Evolutionary conservation across 257 asterid genomes (phyloP).

Genomic region (Thymus mandschuricus): DNA sequence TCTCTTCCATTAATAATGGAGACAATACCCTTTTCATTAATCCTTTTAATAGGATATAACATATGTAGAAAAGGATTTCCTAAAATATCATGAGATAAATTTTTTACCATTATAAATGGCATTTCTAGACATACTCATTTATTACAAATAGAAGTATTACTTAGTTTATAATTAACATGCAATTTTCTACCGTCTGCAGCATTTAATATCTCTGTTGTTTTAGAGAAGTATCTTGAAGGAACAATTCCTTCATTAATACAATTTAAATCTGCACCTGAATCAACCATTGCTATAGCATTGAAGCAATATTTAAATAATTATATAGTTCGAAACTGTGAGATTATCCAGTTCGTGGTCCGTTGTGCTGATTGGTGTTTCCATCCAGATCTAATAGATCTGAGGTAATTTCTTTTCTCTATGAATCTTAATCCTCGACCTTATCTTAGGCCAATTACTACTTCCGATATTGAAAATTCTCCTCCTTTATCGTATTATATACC

Average conservation of each 20-base stretch:
- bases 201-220: neutral
- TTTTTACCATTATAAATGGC: constrained; percentile 1
- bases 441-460: no score
- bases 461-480: no score
- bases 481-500: no score
- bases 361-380: no score
- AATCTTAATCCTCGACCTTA: no score
- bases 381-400: no score
- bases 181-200: neutral
- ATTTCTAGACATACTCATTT: neutral
- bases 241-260: neutral
- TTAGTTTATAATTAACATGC: neutral
- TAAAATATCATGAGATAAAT: neutral
- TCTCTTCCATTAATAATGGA: neutral
- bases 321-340: no score
- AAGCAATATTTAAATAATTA: no score
- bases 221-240: neutral
- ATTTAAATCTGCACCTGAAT: neutral
- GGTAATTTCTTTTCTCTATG: no score
- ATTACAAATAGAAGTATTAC: neutral
- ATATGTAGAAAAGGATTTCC: neutral
- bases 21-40: neutral
- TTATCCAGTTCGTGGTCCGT: no score
- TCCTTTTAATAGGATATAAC: neutral
- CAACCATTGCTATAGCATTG: neutral